A percentile compares a stretch with the other conserved stretches of the same genome.
Conservation (phyloP, 2,329 filamentous ascomycete genomes). For the Diaporthe ilicicola region DNA sequence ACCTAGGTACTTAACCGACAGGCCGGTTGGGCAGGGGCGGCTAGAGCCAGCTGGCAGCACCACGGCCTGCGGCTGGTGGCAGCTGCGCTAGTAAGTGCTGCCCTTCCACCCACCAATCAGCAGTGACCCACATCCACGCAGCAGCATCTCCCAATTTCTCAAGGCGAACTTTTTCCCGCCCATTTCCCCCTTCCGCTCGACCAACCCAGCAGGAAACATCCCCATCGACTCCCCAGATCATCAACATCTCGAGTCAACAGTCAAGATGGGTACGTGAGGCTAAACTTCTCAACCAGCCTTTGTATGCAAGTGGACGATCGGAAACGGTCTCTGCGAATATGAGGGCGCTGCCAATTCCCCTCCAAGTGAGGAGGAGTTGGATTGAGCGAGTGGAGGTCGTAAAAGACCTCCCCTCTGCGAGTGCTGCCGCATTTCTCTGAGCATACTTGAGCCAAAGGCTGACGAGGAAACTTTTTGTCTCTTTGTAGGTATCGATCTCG, state of each 20-base stretch:
- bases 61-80: not conserved
- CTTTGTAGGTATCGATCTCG: conserved; percentile 74
- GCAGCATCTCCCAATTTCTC: conserved; percentile 28
- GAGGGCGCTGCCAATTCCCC: conserved; percentile 32
- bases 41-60: not conserved
- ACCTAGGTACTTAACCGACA: not conserved
- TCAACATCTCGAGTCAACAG: conserved; percentile 49
- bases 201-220: conserved; percentile 46
- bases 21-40: not conserved
- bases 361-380: conserved; percentile 22
- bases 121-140: conserved; percentile 26
- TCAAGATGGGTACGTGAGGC: conserved; percentile 70
- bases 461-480: conserved; percentile 58
- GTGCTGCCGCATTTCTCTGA: conserved; percentile 53
- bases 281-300: conserved; percentile 47
- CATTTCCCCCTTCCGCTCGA: conserved; percentile 39
- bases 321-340: conserved; percentile 33
- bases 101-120: conserved; percentile 25
- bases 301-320: conserved; percentile 59
- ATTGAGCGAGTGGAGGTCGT: conserved; percentile 24
- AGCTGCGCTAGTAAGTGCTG: not conserved
- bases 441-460: conserved; percentile 72
- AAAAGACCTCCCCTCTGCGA: conserved; percentile 35
- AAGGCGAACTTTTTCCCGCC: conserved; percentile 30
- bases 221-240: conserved; percentile 48